phyloP scores from a whole-genome alignment of 768 basidiomycete species.

The Suillus occidentalis region DNA sequence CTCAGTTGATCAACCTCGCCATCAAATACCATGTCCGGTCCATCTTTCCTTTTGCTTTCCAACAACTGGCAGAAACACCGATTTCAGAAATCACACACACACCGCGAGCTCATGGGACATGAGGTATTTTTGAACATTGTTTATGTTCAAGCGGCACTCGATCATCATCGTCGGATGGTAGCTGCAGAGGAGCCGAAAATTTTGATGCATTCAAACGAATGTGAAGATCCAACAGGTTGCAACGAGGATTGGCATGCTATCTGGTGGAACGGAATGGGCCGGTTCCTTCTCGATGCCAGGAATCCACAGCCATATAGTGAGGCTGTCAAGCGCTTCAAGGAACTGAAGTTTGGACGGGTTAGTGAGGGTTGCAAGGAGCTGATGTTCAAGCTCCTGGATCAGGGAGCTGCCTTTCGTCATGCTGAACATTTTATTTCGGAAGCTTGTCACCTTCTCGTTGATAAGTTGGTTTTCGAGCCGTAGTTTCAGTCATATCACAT shows the following conservation, averaged over 20 bases:
- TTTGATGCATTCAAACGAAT: not conserved
- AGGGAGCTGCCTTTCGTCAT: not conserved
- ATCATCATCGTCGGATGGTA: conserved; percentile 8
- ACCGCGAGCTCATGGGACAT: conserved; percentile 4
- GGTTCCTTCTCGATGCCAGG: not conserved
- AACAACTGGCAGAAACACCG: not conserved
- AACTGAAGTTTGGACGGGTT: not conserved
- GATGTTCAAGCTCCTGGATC: not conserved
- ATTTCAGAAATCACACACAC: not conserved
- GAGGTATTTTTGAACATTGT: not conserved
- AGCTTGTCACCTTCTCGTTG: not conserved
- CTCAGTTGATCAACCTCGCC: conserved; percentile 5
- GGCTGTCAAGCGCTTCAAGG: not conserved
- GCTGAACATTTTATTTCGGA: not conserved
- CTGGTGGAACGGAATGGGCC: conserved; percentile 17
- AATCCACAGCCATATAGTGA: not conserved
- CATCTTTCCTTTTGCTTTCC: not conserved
- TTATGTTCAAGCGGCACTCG: not conserved
- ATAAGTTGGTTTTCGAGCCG: not conserved
- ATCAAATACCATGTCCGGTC: not conserved
- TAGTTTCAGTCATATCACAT: too few relatives aligned
- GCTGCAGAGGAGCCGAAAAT: conserved; percentile 11
- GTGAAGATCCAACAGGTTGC: conserved; percentile 1
- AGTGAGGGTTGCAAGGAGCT: not conserved
- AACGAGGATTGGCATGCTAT: conserved; percentile 13